Base-by-base conservation (phyloP, 768 basidiomycete genomes). In the Mycena venus region DNA sequence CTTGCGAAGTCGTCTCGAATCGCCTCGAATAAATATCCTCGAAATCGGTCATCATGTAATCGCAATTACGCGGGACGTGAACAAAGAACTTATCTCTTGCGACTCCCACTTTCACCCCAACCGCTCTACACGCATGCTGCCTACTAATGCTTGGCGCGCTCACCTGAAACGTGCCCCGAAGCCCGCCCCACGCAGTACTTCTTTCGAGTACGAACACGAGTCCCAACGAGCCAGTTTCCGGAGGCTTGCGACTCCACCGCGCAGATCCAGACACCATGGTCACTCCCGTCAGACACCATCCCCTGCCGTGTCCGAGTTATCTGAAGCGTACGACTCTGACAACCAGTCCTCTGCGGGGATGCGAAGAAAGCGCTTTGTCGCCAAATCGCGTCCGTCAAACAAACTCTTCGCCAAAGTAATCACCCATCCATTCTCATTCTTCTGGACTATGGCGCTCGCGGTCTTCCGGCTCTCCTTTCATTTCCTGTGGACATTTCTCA, bases 201-300 rank as follows among this genome's bases (percentile, higher is more conserved):
- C 94, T 7, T 92, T 93, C 62, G 94, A 95, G 80, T 95, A 93
- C 81, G 94, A 94, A 82, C 88, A 89, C 74, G 89, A 91, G 78
- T 86, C 89, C 4, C 89, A 89, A 69, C 86, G 86, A 32, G 87
- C 88, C 31, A 84, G 81, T 64, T 83, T 81, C 65, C 89, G 93
- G 60, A 88, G 93, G 55, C 87, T 94, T 58, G 88, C 90, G 0
- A 83, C 90, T 29, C 92, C 93, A 23, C 91, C 92, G 4, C 86
- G 82, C 56, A 86, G 88, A 73, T 85, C 61, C 42, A 44, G 15
- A 44, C 19, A 44, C 42, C 42, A 44, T 44, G 42, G 42, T 44
- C 62, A 82, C 6, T 82, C 68, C 47, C 77, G 68, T 70, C 82
- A 92, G 78, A 83, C 87, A n/a, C 67, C 81, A 10, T 92, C 92